A percentile compares a stretch with the other conserved stretches of the same genome.
These are phyloP conservation scores for Clarireedia hainanense DNA, from an alignment of 2,329 filamentous ascomycete species.

Conservation along the genomic window DNA sequence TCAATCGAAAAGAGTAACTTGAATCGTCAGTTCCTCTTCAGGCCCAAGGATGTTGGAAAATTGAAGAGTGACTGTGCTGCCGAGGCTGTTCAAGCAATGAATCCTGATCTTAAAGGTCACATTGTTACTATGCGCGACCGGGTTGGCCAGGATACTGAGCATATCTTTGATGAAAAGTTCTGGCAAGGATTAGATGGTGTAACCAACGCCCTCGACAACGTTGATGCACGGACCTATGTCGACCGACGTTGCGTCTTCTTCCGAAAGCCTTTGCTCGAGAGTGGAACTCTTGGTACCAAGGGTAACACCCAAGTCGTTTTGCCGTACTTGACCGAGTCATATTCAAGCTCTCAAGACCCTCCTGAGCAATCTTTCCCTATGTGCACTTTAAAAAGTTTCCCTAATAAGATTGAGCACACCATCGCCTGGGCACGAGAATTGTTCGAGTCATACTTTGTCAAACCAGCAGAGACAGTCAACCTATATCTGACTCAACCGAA, in stretches of 20 bases:
- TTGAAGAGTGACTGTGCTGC: constrained; percentile 96
- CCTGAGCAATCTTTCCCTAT: constrained; percentile 98
- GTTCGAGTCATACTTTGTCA: constrained; percentile 90
- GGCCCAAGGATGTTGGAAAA: constrained; percentile 84
- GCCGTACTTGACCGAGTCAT: constrained; percentile 87
- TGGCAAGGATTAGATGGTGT: constrained; percentile 84
- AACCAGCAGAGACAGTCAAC: constrained; percentile 89
- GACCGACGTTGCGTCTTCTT: constrained; percentile 97
- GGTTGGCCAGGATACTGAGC: constrained; percentile 84
- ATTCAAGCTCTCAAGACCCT: constrained; percentile 93
- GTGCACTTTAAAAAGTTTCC: constrained; percentile 96
- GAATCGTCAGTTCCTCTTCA: constrained; percentile 94
- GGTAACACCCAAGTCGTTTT: constrained; percentile 96
- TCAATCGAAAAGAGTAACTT: constrained; percentile 98
- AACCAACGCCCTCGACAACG: constrained; percentile 95
- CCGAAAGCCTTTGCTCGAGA: constrained; percentile 92
- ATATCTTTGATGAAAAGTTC: constrained; percentile 89
- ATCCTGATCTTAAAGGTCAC: constrained; percentile 81
- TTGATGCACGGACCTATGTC: constrained; percentile 93
- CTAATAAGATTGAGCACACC: constrained; percentile 96
- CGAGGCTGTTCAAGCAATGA: constrained; percentile 87
- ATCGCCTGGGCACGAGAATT: constrained; percentile 97
- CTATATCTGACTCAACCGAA: constrained; percentile 86
- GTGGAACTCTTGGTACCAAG: constrained; percentile 96
- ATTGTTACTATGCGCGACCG: constrained; percentile 82